Conservation (phyloP, 768 basidiomycete species). For the Russula griseocarnosa region DNA sequence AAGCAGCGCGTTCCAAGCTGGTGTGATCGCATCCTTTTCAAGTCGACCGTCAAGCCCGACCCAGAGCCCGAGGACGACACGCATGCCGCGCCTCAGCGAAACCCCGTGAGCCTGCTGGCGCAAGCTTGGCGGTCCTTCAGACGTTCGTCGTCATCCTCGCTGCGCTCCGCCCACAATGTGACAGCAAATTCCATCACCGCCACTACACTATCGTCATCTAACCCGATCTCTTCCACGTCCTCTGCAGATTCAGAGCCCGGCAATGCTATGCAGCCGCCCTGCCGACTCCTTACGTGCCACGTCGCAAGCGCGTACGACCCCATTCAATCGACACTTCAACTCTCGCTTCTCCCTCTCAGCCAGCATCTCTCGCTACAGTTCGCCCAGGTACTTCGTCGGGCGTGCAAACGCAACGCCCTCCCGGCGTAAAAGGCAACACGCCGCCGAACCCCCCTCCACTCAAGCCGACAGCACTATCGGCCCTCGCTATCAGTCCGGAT, state of each 20-base stretch:
- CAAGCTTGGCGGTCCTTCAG: slow-evolving; percentile 30
- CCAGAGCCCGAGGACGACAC: slow-evolving; percentile 42
- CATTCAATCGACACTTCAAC: slow-evolving; percentile 20
- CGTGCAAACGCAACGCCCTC: neutral
- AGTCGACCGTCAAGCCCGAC: slow-evolving; percentile 57
- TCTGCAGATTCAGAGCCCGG: slow-evolving; percentile 1
- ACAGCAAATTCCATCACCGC: neutral
- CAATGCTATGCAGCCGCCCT: neutral
- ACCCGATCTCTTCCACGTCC: neutral
- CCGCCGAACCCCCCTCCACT: neutral
- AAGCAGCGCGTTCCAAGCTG: slow-evolving; percentile 84
- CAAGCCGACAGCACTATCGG: neutral
- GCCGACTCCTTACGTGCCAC: slow-evolving; percentile 17
- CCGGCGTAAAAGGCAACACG: neutral
- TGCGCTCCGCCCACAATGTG: slow-evolving; percentile 11
- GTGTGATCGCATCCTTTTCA: slow-evolving; percentile 86
- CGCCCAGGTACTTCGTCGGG: neutral
- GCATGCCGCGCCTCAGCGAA: slow-evolving; percentile 34
- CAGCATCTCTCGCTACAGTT: neutral
- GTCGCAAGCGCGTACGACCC: slow-evolving; percentile 21
- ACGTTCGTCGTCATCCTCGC: slow-evolving; percentile 16
- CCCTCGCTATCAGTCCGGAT: neutral
- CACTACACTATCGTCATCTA: neutral
- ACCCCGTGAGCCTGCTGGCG: slow-evolving; percentile 24
- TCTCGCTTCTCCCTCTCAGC: neutral